Conservation (phyloP, 2,329 filamentous ascomycete species). For the Cadophora luteo-olivacea region DNA sequence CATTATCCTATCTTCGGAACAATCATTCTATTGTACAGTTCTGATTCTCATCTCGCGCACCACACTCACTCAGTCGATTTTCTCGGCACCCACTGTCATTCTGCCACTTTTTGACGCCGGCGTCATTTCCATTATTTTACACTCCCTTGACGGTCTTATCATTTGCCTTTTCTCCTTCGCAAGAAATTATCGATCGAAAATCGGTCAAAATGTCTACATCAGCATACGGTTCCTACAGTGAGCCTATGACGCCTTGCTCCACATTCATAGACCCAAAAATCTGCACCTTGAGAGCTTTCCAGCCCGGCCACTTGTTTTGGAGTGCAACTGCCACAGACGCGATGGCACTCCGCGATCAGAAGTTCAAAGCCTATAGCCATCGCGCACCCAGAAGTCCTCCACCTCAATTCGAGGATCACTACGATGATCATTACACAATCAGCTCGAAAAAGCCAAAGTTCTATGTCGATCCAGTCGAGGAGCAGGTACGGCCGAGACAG, state of each 20-base stretch:
- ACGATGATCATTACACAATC: background rate
- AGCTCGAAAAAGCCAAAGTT: background rate
- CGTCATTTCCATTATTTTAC: conserved; percentile 1
- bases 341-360: conserved; percentile 1
- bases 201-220: background rate
- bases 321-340: background rate
- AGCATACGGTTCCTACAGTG: background rate
- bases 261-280: background rate
- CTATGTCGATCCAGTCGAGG: background rate
- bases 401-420: background rate
- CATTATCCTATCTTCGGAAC: background rate
- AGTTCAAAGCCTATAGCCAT: background rate
- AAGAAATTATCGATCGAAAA: background rate
- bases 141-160: background rate
- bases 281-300: background rate
- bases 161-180: background rate
- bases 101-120: background rate
- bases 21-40: background rate
- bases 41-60: background rate
- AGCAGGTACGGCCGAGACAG: background rate
- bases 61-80: background rate
- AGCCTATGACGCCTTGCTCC: background rate
- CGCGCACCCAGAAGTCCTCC: background rate
- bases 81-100: background rate
- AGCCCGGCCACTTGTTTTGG: background rate